Conservation (phyloP, 116 monocot species). For the Papilionanthe hybrid region DNA sequence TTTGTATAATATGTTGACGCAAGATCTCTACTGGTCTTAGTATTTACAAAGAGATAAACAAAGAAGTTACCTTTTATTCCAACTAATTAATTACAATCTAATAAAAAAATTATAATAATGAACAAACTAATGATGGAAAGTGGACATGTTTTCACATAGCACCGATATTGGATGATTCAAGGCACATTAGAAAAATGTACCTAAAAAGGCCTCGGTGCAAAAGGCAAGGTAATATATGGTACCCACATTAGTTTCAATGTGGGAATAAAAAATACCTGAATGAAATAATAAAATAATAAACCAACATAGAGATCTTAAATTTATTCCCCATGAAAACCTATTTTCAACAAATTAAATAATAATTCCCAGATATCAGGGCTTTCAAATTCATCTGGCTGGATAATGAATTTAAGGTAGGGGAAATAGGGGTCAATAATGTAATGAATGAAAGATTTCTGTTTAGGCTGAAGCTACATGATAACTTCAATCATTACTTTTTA, state of each 20-base stretch:
- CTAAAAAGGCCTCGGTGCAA: neutral
- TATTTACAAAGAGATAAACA: neutral
- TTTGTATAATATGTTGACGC: neutral
- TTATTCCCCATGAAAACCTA: neutral
- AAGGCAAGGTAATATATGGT: neutral
- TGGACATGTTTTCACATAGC: neutral
- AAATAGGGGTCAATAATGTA: neutral
- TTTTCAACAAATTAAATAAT: neutral
- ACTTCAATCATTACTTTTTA: neutral
- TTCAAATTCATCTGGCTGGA: neutral
- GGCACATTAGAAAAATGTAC: neutral
- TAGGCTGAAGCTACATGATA: neutral
- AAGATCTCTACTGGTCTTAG: neutral
- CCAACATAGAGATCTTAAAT: neutral
- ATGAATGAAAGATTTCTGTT: neutral
- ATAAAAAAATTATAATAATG: neutral
- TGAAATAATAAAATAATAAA: neutral
- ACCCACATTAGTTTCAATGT: neutral
- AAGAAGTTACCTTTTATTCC: neutral
- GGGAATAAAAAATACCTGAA: neutral
- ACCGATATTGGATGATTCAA: neutral
- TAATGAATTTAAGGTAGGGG: neutral
- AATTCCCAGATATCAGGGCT: neutral
- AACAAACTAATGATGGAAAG: neutral
- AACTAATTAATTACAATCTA: neutral